Conservation (phyloP, 106 monocot genomes). For the Platanthera zijinensis region DNA sequence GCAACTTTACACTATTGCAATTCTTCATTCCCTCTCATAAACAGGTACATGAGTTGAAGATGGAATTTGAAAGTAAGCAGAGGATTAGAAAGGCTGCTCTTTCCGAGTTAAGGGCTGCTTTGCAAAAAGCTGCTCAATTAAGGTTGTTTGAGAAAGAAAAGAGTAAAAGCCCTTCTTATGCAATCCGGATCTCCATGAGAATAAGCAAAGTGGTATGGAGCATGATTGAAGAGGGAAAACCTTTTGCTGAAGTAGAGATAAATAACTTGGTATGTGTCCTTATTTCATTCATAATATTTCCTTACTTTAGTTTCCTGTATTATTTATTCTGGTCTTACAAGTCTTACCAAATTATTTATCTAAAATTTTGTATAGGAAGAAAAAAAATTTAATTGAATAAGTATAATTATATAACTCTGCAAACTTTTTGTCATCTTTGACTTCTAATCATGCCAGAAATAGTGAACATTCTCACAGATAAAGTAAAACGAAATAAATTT, state of each 20-base stretch:
- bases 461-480: too few species aligned
- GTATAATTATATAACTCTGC: too few species aligned
- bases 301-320: too few species aligned
- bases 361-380: too few species aligned
- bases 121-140: slow-evolving; percentile 75
- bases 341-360: too few species aligned
- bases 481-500: too few species aligned
- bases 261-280: slow-evolving; percentile 57
- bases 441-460: too few species aligned
- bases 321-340: too few species aligned
- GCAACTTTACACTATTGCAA: not conserved
- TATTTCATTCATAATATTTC: too few species aligned
- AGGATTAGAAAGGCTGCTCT: slow-evolving; percentile 54
- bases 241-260: slow-evolving; percentile 93
- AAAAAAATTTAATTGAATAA: too few species aligned
- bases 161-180: slow-evolving; percentile 90
- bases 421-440: too few species aligned
- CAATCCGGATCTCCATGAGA: slow-evolving; percentile 83
- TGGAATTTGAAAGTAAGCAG: slow-evolving; percentile 40
- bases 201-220: slow-evolving; percentile 90
- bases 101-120: slow-evolving; percentile 51
- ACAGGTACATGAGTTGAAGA: slow-evolving; percentile 68
- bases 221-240: slow-evolving; percentile 87
- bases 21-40: slow-evolving; percentile 3
- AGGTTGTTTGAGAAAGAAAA: slow-evolving; percentile 86